Evolutionary conservation across 164 flowering plant species (phyloP).

Genomic region (Vitis labrusca): DNA sequence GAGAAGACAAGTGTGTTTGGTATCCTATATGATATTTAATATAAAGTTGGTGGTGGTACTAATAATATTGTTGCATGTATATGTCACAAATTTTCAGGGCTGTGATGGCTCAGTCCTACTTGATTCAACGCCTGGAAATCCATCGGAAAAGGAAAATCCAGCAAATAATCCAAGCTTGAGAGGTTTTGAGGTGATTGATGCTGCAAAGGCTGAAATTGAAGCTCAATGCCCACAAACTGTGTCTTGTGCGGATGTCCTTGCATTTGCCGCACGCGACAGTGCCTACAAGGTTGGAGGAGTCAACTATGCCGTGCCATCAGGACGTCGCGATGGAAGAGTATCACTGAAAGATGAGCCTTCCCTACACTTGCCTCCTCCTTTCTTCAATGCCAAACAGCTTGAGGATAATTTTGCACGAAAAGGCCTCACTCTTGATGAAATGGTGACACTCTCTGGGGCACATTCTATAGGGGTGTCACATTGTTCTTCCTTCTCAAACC

Average conservation of each 20-base stretch:
- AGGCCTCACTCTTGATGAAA: constrained; percentile 29
- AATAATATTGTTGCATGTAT: neutral
- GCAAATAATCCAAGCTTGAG: constrained; percentile 28
- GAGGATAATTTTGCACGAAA: constrained; percentile 18
- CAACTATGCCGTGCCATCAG: constrained; percentile 34
- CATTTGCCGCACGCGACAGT: constrained; percentile 33
- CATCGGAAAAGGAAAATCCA: constrained; percentile 29
- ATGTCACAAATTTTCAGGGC: constrained; percentile 25
- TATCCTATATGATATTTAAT: too few relatives aligned
- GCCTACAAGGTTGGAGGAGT: constrained; percentile 32
- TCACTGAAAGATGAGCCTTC: constrained; percentile 20
- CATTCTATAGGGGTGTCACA: constrained; percentile 47
- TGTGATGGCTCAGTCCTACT: constrained; percentile 44
- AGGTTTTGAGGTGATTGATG: constrained; percentile 43
- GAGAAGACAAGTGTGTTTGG: too few relatives aligned
- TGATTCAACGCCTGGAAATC: constrained; percentile 13
- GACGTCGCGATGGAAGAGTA: constrained; percentile 41
- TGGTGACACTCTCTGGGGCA: constrained; percentile 39
- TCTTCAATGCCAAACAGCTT: constrained; percentile 16
- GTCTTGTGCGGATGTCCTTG: constrained; percentile 39
- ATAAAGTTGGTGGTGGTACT: neutral
- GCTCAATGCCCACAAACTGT: constrained; percentile 20
- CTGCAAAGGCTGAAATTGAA: constrained; percentile 32
- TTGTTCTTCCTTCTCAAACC: constrained; percentile 29
- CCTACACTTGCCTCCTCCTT: constrained; percentile 32